Evolutionary conservation across 352 stramenopile genomes (phyloP), one percentile per base, ranked within the genome.

Genomic region (Pythium dissotocum): DNA sequence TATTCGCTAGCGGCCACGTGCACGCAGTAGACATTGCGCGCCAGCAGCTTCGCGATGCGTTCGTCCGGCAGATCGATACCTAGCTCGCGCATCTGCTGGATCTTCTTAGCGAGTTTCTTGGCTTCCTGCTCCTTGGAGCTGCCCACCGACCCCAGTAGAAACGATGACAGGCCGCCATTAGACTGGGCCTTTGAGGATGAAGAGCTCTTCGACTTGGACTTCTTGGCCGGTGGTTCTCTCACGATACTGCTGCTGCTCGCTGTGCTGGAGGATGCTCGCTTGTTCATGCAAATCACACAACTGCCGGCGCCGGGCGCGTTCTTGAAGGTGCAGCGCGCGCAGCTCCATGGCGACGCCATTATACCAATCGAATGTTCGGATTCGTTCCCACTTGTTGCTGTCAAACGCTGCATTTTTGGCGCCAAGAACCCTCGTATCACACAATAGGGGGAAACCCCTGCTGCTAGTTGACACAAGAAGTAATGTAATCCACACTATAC

Each of bases 11-110:
- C 85, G 6, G 85, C 85, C 18, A 77, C 81, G 8, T 73, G 76
- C 16, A 95, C 84, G 57, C 83, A 88, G 69, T 85, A 93, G 74
- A 83, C 91, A 59, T 92, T 91, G 52, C 79, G 80, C 46, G 83
- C 75, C 54, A 95, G 70, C 60, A 95, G 67, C 55, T 73, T 69
- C 67, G 78, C 67, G 58, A 90, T 65, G 13, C 88, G 73, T 9
- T 82, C 72, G 6, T 79, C 55, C 0, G 80, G 67, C n/a, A 95
- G 65, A 2, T 86, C 78, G 42, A 93, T 91, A 33, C 87, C 84
- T 4, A 95, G 68, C 44, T 94, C 87, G 26, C 77, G 80, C 57
- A 95, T 78, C 72, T 95, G 85, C 58, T 82, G 65, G 42, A 93
- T 48, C 69, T 95, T 95, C 63, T 82, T 85, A 32, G 80, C 61